phyloP scores from a whole-genome alignment of 2,329 filamentous ascomycete genomes.

The Colletotrichum gigasporum region DNA sequence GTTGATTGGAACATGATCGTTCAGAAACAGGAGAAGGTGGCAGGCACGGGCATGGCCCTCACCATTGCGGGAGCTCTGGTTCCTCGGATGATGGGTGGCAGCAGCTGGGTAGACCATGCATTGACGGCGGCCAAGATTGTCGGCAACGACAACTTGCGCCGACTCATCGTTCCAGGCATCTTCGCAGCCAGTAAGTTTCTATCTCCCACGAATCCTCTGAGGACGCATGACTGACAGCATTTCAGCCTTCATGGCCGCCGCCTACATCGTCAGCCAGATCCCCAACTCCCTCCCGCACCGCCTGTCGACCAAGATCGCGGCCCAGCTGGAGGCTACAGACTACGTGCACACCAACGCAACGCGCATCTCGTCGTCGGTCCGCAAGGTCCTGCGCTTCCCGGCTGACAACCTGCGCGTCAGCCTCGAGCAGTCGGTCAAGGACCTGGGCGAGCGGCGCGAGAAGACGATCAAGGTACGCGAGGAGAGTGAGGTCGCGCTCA shows the following conservation, averaged over 20 bases:
- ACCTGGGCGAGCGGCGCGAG: conserved; percentile 80
- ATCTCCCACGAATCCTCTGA: conserved; percentile 16
- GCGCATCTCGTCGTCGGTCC: conserved; percentile 86
- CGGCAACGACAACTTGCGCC: conserved; percentile 82
- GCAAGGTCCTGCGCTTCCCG: conserved; percentile 87
- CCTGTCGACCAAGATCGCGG: conserved; percentile 84
- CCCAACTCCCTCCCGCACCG: conserved; percentile 88
- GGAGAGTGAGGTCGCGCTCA: conserved; percentile 87
- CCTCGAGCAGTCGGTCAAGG: conserved; percentile 85
- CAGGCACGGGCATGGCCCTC: conserved; percentile 92
- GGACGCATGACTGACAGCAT: conserved; percentile 43
- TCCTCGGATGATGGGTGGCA: conserved; percentile 81
- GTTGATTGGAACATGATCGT: conserved; percentile 85
- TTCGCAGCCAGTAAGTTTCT: conserved; percentile 76
- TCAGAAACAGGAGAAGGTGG: conserved; percentile 93
- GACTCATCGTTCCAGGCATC: conserved; percentile 82
- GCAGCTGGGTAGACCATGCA: conserved; percentile 89
- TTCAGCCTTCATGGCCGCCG: conserved; percentile 76
- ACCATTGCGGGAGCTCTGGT: conserved; percentile 90
- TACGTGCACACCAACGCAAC: conserved; percentile 90
- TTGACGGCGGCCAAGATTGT: conserved; percentile 83
- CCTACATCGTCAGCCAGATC: conserved; percentile 87
- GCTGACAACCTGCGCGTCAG: conserved; percentile 86
- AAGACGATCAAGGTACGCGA: conserved; percentile 83
- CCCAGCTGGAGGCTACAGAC: conserved; percentile 83